A percentile compares a stretch with the other conserved stretches of the same genome.
Evolutionary conservation across 1,284 basidiomycete genomes (phyloP).

Genomic region (Cutaneotrichosporon cavernicola): DNA sequence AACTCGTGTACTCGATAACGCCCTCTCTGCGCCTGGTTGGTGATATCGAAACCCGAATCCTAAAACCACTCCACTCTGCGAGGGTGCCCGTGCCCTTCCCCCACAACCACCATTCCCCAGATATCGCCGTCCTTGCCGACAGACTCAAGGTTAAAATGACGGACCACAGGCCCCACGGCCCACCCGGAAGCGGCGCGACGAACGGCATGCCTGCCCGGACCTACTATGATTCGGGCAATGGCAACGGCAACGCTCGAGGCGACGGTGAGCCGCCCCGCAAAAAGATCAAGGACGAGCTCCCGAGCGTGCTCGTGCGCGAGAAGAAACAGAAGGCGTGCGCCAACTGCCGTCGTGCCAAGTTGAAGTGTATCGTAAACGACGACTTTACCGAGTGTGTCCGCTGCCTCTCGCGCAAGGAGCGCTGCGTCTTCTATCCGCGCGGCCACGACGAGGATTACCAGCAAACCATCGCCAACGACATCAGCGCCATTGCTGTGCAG

Average conservation of each 20-base stretch:
- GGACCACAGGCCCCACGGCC: not conserved
- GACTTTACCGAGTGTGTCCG: slow-evolving; percentile 43
- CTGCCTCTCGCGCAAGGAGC: slow-evolving; percentile 42
- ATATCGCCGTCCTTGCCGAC: not conserved
- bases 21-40: too few species aligned
- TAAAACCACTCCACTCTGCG: too few species aligned
- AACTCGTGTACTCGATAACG: too few species aligned
- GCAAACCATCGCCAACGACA: slow-evolving; percentile 39
- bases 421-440: slow-evolving; percentile 44
- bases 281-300: slow-evolving; percentile 17
- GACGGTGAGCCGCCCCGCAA: not conserved
- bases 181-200: not conserved
- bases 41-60: too few species aligned
- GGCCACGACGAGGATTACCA: slow-evolving; percentile 50
- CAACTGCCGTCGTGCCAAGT: slow-evolving; percentile 45
- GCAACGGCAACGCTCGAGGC: not conserved
- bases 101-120: not conserved
- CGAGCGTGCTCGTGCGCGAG: slow-evolving; percentile 26
- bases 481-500: slow-evolving; percentile 37
- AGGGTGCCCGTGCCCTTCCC: not conserved
- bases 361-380: slow-evolving; percentile 46
- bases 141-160: not conserved
- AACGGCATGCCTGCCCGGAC: not conserved
- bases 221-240: not conserved
- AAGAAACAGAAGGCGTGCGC: slow-evolving; percentile 44